A percentile compares a stretch with the other conserved stretches of the same genome.
These are phyloP conservation scores for Amanita rubescens DNA, from an alignment of 768 basidiomycete species.

Conservation along the genomic window DNA sequence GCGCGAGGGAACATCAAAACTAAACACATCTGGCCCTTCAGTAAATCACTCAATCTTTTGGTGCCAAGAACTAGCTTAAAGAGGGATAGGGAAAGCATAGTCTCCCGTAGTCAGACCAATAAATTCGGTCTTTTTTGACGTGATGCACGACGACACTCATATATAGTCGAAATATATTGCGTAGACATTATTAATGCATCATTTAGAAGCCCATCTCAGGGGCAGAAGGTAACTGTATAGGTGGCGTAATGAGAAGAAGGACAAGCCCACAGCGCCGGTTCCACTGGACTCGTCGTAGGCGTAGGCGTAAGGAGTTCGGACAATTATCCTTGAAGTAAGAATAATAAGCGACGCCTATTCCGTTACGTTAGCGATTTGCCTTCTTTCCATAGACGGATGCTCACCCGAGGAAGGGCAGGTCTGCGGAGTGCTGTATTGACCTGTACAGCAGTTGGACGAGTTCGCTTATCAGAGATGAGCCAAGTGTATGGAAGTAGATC, in stretches of 20 bases:
- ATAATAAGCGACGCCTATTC: slow-evolving; percentile 19
- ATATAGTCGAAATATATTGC: too few relatives aligned
- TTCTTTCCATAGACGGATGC: background rate
- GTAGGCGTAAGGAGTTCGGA: slow-evolving; percentile 42
- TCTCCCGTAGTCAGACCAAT: too few relatives aligned
- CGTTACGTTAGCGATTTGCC: background rate
- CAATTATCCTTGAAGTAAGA: slow-evolving; percentile 36
- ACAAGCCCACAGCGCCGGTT: slow-evolving; percentile 51
- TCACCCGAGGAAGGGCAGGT: slow-evolving; percentile 47
- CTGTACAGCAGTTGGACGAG: slow-evolving; percentile 61
- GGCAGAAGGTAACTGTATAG: slow-evolving; percentile 47
- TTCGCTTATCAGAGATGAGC: slow-evolving; percentile 28
- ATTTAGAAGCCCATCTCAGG: slow-evolving; percentile 13
- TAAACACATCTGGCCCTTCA: too few relatives aligned
- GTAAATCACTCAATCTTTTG: too few relatives aligned
- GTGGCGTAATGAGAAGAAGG: slow-evolving; percentile 29
- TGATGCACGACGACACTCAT: too few relatives aligned
- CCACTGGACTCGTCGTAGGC: slow-evolving; percentile 46
- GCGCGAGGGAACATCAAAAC: too few relatives aligned
- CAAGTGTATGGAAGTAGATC: background rate
- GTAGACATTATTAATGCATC: too few relatives aligned
- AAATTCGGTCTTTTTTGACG: too few relatives aligned
- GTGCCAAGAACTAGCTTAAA: too few relatives aligned
- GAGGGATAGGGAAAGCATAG: too few relatives aligned
- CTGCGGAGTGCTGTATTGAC: slow-evolving; percentile 38